Evolutionary conservation across 345 rosid species (phyloP).

Genomic region (Brassica carinata): DNA sequence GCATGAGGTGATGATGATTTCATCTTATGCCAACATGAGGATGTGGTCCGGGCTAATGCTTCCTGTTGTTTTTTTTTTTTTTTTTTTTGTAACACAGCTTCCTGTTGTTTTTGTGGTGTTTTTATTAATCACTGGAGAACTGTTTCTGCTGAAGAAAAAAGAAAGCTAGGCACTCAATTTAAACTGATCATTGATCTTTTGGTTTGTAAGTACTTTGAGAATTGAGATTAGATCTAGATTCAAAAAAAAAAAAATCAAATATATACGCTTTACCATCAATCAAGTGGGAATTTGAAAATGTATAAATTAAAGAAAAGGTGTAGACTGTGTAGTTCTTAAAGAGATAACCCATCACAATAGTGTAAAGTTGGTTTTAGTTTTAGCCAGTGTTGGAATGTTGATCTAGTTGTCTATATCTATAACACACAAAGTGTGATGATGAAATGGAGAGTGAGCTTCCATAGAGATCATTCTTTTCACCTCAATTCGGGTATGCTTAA

Average conservation of each 20-base stretch:
- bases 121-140: too few relatives aligned
- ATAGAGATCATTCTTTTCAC: background rate
- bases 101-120: background rate
- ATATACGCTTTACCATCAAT: slow-evolving; percentile 20
- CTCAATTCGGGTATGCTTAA: background rate
- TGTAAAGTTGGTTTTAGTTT: slow-evolving; percentile 8
- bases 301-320: background rate
- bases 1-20: slow-evolving; percentile 34
- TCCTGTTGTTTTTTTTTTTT: background rate
- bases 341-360: slow-evolving; percentile 17
- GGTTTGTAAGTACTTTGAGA: background rate
- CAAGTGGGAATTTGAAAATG: slow-evolving; percentile 17
- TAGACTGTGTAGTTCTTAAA: background rate
- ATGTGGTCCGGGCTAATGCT: slow-evolving; percentile 24
- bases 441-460: background rate
- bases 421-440: background rate
- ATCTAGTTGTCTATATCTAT: background rate
- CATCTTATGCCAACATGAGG: background rate
- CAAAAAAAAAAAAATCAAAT: background rate
- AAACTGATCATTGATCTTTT: background rate
- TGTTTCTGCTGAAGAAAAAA: background rate
- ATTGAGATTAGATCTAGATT: slow-evolving; percentile 28
- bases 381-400: background rate
- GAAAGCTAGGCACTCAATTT: slow-evolving; percentile 12
- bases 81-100: too few relatives aligned